Percentiles rank a stretch among this genome's conserved stretches.
Evolutionary conservation across 106 monocot genomes (phyloP).

Genomic region (Posidonia australis): DNA sequence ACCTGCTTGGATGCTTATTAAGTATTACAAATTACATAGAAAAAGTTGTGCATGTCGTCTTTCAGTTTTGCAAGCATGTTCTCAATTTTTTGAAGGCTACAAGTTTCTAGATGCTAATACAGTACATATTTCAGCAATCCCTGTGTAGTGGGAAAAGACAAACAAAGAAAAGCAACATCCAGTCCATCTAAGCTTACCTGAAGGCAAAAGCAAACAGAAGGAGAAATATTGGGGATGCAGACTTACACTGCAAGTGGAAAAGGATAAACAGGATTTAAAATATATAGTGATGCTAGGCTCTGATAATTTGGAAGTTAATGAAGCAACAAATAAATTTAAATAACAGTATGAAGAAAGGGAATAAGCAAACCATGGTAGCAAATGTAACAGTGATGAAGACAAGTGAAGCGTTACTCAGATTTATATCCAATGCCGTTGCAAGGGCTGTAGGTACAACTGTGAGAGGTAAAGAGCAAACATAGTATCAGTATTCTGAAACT

Average conservation of each 20-base stretch:
- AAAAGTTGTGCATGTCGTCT: too few species aligned
- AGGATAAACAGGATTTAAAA: neutral
- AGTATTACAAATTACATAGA: too few species aligned
- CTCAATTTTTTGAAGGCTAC: too few species aligned
- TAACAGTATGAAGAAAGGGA: neutral
- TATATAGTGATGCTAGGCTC: neutral
- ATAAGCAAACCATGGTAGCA: constrained; percentile 76
- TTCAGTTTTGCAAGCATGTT: too few species aligned
- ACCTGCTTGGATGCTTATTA: too few species aligned
- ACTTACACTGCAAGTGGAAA: constrained; percentile 79
- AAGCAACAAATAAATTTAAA: constrained; percentile 1
- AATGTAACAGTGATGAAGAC: constrained; percentile 94
- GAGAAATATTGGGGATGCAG: constrained; percentile 86
- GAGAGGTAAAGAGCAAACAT: constrained; percentile 10
- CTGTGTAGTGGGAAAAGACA: neutral
- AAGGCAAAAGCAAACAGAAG: constrained; percentile 95
- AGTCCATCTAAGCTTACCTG: constrained; percentile 34
- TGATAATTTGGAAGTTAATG: neutral
- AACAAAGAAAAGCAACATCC: neutral
- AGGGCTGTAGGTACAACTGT: constrained; percentile 84
- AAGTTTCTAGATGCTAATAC: neutral
- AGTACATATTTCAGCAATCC: neutral
- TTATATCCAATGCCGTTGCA: constrained; percentile 82
- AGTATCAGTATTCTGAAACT: neutral
- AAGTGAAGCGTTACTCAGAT: constrained; percentile 89